These are phyloP conservation scores for Bipolaris bicolor DNA, from an alignment of 2,329 filamentous ascomycete species.

Conservation along the genomic window DNA sequence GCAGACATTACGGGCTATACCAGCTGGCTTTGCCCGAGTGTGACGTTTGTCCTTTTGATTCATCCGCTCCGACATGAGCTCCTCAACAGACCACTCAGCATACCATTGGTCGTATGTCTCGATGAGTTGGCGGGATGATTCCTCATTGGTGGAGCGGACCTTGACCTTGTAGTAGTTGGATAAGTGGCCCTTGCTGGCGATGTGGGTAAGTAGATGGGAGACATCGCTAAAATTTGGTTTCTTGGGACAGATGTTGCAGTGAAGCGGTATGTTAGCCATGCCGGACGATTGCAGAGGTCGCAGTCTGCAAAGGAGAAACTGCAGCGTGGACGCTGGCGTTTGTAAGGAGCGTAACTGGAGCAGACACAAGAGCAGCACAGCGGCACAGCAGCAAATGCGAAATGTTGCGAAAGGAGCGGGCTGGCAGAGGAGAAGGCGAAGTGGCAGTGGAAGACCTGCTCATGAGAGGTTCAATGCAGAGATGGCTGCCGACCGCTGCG, in stretches of 20 bases:
- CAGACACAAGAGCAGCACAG: slow-evolving; percentile 32
- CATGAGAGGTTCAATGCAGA: slow-evolving; percentile 29
- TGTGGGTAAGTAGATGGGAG: slow-evolving; percentile 89
- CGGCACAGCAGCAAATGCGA: slow-evolving; percentile 30
- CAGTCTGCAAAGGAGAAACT: slow-evolving; percentile 8
- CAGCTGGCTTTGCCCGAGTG: slow-evolving; percentile 44
- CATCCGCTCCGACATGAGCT: slow-evolving; percentile 78
- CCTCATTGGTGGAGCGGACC: slow-evolving; percentile 71
- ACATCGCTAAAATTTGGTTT: slow-evolving; percentile 84
- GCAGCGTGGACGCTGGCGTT: slow-evolving; percentile 12
- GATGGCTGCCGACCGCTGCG: slow-evolving; percentile 34
- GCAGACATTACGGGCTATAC: slow-evolving; percentile 31
- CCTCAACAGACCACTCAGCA: slow-evolving; percentile 70
- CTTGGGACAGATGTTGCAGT: slow-evolving; percentile 83
- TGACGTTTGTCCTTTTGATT: slow-evolving; percentile 75
- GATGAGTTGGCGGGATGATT: slow-evolving; percentile 67
- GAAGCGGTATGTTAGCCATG: slow-evolving; percentile 65
- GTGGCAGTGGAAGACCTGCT: slow-evolving; percentile 32
- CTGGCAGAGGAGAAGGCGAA: slow-evolving; percentile 41
- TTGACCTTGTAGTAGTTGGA: slow-evolving; percentile 82
- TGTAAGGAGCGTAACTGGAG: slow-evolving; percentile 36
- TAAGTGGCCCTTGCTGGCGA: slow-evolving; percentile 90
- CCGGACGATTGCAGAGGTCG: slow-evolving; percentile 36
- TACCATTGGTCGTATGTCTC: slow-evolving; percentile 82
- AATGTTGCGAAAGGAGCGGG: slow-evolving; percentile 47